Evolutionary conservation across 495 filamentous ascomycete species (phyloP), one percentile per base, ranked within the genome.

Genomic region (Glonium stellatum): DNA sequence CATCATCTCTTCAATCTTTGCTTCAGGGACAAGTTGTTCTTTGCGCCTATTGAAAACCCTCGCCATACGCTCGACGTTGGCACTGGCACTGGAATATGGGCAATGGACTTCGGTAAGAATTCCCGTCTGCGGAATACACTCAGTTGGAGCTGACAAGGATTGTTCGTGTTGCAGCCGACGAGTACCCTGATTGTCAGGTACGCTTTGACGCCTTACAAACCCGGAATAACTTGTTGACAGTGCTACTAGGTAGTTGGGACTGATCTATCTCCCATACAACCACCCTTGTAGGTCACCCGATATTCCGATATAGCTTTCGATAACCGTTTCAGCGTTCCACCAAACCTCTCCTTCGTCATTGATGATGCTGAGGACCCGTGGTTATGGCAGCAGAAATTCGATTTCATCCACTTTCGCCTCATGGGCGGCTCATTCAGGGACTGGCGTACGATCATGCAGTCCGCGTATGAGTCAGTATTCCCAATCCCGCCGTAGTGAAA

Each of bases 1-100:
- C 83, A 87, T 68, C 73, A 79, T 36, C 76, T 86, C 70, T 76
- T 82, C 37, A 76, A 79, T 48, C 70, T 84, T 6, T 77, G 67
- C 11, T 70, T 76, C 44, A 73, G 75, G 25, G 76, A 78, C n/a
- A 71, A 75, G 63, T 69, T 88, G 2, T 78, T 77, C 67, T 79
- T 80, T 46, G 79, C 83, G 6, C 84, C 65, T 35, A 66, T 77
- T 23, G 57, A 59, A 4, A 73, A 63, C 60, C 70, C 41, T n/a
- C 61, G 73, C 52, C 70, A 58, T 41, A 52, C 57, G 11, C 60
- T 74, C 19, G 70, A 76, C 50, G 57, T 74, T 46, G 73, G 73
- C 0, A 71, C 69, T 3, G 70, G 71, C 18, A 73, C 72, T 18
- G 71, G 71, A 1, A 67, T 73, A 36, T 76, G 72, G 70, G 70